Evolutionary conservation across 495 filamentous ascomycete species (phyloP).

Genomic region (Wilcoxina mikolae): DNA sequence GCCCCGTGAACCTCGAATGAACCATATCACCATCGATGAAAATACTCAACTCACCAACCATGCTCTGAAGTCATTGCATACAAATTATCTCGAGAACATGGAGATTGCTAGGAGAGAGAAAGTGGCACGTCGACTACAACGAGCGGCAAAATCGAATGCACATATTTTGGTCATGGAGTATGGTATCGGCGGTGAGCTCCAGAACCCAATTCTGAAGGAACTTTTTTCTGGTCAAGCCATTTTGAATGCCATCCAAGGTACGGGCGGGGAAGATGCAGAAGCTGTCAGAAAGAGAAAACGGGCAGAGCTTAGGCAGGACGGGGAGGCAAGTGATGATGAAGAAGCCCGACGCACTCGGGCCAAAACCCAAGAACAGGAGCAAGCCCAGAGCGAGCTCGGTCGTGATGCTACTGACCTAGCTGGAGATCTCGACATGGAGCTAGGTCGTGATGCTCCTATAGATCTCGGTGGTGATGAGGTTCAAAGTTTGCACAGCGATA

Average conservation of each 20-base stretch:
- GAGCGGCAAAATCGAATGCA: constrained; percentile 35
- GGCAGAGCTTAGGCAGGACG: no score
- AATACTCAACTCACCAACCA: constrained; percentile 38
- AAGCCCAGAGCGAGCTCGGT: not conserved
- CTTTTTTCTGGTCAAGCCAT: constrained; percentile 19
- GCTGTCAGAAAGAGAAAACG: not conserved
- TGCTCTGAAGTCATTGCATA: constrained; percentile 44
- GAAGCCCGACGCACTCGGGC: not conserved
- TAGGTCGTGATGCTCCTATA: not conserved
- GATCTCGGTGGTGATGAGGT: no score
- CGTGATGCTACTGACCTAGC: not conserved
- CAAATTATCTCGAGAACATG: constrained; percentile 44
- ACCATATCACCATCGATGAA: constrained; percentile 27
- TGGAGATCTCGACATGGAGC: not conserved
- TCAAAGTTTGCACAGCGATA: no score
- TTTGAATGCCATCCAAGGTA: constrained; percentile 10
- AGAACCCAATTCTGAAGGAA: constrained; percentile 15
- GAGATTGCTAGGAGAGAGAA: constrained; percentile 26
- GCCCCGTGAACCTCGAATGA: constrained; percentile 18
- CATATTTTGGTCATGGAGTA: constrained; percentile 34
- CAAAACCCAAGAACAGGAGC: not conserved
- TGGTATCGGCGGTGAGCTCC: constrained; percentile 29
- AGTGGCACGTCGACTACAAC: constrained; percentile 6
- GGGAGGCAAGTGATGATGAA: not conserved
- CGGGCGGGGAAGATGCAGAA: not conserved